Evolutionary conservation across 1,284 basidiomycete species (phyloP).

Genomic region (Mycosarcoma maydis): DNA sequence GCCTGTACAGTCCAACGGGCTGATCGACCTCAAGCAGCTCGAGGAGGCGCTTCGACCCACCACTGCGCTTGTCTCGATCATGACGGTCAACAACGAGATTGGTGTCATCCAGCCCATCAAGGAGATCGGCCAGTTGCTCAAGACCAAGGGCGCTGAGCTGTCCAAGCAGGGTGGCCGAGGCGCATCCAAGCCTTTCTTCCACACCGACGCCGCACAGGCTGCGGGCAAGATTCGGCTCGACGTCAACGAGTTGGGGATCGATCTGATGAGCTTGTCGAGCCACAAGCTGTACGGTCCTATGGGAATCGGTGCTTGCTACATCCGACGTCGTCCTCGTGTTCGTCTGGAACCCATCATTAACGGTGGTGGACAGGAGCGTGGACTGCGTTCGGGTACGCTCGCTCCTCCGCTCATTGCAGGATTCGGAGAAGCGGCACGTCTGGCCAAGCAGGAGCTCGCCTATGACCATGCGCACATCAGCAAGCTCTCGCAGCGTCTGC

Average conservation of each 20-base stretch:
- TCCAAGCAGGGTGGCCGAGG: slow-evolving; percentile 74
- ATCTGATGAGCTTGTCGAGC: slow-evolving; percentile 93
- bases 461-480: slow-evolving; percentile 84
- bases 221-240: slow-evolving; percentile 75
- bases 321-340: slow-evolving; percentile 89
- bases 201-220: slow-evolving; percentile 97
- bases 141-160: slow-evolving; percentile 71
- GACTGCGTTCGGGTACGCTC: slow-evolving; percentile 90
- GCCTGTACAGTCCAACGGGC: slow-evolving; percentile 86
- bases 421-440: slow-evolving; percentile 90
- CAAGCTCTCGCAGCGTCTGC: slow-evolving; percentile 81
- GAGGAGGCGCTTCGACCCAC: slow-evolving; percentile 84
- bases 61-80: slow-evolving; percentile 88
- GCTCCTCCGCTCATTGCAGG: slow-evolving; percentile 90
- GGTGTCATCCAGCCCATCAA: slow-evolving; percentile 97
- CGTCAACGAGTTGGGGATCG: slow-evolving; percentile 94
- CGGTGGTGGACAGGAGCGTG: slow-evolving; percentile 97
- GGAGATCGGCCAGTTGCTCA: slow-evolving; percentile 87
- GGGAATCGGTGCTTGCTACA: slow-evolving; percentile 93
- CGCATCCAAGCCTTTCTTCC: slow-evolving; percentile 78
- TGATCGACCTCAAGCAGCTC: slow-evolving; percentile 80
- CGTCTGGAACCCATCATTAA: slow-evolving; percentile 93
- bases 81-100: slow-evolving; percentile 99
- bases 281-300: slow-evolving; percentile 99
- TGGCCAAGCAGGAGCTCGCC: slow-evolving; percentile 90